Conservation (phyloP, 441 rosid genomes). For the Eruca vesicaria region DNA sequence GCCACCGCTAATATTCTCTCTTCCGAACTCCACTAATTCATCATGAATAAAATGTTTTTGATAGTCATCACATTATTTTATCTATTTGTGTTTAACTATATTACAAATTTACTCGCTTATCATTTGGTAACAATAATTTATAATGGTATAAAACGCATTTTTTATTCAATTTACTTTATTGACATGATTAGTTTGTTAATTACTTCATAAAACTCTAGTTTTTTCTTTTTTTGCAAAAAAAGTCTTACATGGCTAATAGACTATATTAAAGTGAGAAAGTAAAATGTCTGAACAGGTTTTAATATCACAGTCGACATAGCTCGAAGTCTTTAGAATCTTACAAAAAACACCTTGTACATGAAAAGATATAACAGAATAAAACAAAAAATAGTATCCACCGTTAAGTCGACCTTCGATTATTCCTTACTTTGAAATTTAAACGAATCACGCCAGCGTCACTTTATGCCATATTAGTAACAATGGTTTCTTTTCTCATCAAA, state of each 20-base stretch:
- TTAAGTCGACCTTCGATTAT: background rate
- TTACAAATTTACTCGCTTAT: background rate
- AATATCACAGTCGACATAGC: background rate
- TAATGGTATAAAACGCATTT: background rate
- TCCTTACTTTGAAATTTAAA: background rate
- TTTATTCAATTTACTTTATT: background rate
- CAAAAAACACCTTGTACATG: background rate
- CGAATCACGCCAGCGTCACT: constrained; percentile 19
- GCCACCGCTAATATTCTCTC: constrained; percentile 6
- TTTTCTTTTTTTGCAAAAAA: too few relatives aligned
- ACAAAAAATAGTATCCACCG: background rate
- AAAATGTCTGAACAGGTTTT: background rate
- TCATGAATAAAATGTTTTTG: background rate
- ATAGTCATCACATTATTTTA: background rate
- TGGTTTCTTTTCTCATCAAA: background rate
- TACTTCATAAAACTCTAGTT: background rate
- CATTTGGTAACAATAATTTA: background rate
- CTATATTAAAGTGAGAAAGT: background rate
- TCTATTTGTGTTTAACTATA: background rate
- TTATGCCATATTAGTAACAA: constrained; percentile 13
- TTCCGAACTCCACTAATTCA: constrained; percentile 5
- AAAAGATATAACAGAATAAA: background rate
- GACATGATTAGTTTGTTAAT: background rate
- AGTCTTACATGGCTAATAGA: background rate
- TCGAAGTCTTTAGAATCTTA: background rate